These are phyloP conservation scores for Monosporascus sp. DNA, from an alignment of 2,329 filamentous ascomycete genomes.

Conservation along the genomic window DNA sequence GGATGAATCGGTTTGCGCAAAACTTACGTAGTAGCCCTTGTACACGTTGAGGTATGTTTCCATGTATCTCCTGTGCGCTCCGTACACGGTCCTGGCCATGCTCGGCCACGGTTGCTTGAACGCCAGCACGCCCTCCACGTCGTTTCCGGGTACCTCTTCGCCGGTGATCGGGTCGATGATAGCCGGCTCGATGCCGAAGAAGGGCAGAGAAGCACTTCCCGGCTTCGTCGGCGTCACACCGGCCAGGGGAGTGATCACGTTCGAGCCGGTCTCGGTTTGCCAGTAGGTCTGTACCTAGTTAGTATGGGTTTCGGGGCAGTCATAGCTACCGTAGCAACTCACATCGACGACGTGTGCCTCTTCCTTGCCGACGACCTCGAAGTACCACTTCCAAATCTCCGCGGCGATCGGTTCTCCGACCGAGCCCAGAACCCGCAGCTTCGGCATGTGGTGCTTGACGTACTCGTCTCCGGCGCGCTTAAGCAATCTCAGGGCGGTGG, in stretches of 20 bases:
- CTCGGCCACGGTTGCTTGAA: slow-evolving; percentile 99
- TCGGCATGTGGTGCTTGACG: slow-evolving; percentile 83
- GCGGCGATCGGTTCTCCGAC: slow-evolving; percentile 97
- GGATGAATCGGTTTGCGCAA: background rate
- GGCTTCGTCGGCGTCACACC: slow-evolving; percentile 96
- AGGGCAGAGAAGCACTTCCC: slow-evolving; percentile 89
- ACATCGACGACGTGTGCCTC: slow-evolving; percentile 92
- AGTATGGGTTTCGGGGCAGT: slow-evolving; percentile 5
- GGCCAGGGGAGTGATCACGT: slow-evolving; percentile 90
- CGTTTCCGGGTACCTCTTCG: slow-evolving; percentile 88
- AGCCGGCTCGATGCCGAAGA: slow-evolving; percentile 96
- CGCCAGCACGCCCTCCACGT: slow-evolving; percentile 92
- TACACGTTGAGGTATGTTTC: slow-evolving; percentile 98
- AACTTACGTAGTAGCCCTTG: slow-evolving; percentile 92
- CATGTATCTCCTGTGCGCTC: slow-evolving; percentile 97
- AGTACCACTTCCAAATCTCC: slow-evolving; percentile 99
- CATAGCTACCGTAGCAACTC: slow-evolving; percentile 37
- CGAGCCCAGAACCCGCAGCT: slow-evolving; percentile 83
- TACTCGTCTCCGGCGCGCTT: slow-evolving; percentile 95
- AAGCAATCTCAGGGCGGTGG: slow-evolving; percentile 84
- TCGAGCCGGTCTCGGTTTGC: slow-evolving; percentile 97
- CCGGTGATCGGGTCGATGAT: slow-evolving; percentile 97
- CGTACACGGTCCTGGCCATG: slow-evolving; percentile 97
- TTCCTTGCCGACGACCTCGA: slow-evolving; percentile 88
- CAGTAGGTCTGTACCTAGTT: slow-evolving; percentile 74